These are phyloP conservation scores for Carallia brachiata DNA, from an alignment of 345 rosid species.

Conservation along the genomic window DNA sequence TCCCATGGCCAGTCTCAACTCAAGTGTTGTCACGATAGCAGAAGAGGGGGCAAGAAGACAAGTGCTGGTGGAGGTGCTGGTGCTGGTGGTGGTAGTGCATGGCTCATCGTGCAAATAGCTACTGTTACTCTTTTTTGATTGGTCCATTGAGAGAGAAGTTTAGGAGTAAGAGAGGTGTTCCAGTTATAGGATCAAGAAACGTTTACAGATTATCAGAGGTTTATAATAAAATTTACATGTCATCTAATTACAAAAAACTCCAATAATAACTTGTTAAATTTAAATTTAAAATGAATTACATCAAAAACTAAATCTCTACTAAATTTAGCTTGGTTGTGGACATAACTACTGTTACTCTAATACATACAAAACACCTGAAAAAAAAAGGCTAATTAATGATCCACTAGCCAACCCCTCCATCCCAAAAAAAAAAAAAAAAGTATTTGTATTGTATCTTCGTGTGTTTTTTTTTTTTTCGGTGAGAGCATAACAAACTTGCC, in stretches of 20 bases:
- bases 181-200: no score
- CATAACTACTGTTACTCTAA: neutral
- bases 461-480: neutral
- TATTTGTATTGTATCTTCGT: no score
- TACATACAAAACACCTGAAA: neutral
- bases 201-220: no score
- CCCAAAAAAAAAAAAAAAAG: neutral
- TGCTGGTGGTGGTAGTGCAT: neutral
- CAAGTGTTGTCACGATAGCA: neutral
- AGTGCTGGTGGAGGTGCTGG: constrained; percentile 3
- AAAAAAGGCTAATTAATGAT: neutral
- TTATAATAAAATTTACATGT: no score
- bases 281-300: no score
- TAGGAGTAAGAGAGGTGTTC: no score
- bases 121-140: neutral
- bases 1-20: neutral
- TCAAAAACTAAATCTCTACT: no score
- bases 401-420: neutral
- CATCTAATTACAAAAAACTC: no score
- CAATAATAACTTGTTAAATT: no score
- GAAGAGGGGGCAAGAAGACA: constrained; percentile 4
- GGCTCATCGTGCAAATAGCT: neutral
- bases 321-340: no score
- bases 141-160: no score
- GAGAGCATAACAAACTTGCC: no score